Percentiles rank a stretch among this genome's conserved stretches.
Evolutionary conservation across 1,139 yeast species (phyloP).

Genomic region (Taphrina wiesneri): DNA sequence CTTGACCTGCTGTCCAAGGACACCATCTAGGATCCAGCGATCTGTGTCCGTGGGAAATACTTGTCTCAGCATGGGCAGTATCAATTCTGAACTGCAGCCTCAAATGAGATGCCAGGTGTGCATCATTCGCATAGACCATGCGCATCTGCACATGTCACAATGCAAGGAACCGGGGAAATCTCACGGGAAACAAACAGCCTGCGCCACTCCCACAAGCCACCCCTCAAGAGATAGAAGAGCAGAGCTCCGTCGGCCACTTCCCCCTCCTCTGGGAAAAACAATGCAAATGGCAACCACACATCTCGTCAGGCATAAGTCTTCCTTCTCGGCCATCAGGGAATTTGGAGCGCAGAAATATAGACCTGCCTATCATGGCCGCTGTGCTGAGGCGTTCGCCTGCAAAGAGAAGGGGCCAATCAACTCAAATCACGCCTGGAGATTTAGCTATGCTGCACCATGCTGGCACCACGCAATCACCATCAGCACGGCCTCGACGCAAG

Average conservation of each 20-base stretch:
- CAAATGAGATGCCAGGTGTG: too few species aligned
- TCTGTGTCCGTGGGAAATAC: too few species aligned
- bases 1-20: too few species aligned
- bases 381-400: slow-evolving; percentile 20
- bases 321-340: background rate
- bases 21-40: too few species aligned
- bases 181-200: background rate
- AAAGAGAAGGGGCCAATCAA: slow-evolving; percentile 16
- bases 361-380: slow-evolving; percentile 5
- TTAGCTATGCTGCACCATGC: background rate
- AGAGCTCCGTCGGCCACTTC: background rate
- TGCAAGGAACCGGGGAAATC: background rate
- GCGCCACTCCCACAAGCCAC: background rate
- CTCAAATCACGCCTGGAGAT: slow-evolving; percentile 10
- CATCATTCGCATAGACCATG: too few species aligned
- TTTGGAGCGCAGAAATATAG: too few species aligned
- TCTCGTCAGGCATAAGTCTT: background rate
- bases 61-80: too few species aligned
- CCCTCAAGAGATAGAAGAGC: background rate
- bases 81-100: too few species aligned
- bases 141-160: too few species aligned
- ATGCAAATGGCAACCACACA: background rate
- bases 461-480: background rate
- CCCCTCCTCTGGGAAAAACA: background rate
- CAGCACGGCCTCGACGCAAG: slow-evolving; percentile 9